These are phyloP conservation scores for Nakaseomyces nivariensis DNA, from an alignment of 1,139 yeast genomes.

Conservation along the genomic window DNA sequence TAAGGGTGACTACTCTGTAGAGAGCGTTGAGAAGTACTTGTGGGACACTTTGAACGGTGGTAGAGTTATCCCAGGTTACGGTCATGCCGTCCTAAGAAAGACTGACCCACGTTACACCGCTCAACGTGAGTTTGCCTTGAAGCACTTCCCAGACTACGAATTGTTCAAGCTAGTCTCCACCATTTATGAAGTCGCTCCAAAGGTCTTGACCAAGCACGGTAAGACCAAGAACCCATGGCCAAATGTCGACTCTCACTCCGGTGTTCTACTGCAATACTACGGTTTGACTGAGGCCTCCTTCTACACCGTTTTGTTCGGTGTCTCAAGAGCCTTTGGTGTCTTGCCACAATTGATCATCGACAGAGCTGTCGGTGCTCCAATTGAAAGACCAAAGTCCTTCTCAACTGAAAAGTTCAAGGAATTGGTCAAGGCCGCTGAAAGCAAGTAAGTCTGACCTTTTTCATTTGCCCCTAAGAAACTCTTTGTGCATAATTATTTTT, in stretches of 20 bases:
- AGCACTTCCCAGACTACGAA: constrained; percentile 96
- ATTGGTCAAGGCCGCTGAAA: constrained; percentile 31
- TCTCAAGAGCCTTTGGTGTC: constrained; percentile 95
- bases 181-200: constrained; percentile 93
- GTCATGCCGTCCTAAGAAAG: constrained; percentile 37
- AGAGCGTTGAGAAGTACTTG: constrained; percentile 30
- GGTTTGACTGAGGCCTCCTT: constrained; percentile 91
- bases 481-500: neutral
- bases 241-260: constrained; percentile 96
- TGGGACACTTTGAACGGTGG: constrained; percentile 35
- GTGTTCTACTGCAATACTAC: constrained; percentile 93
- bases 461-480: too few relatives aligned
- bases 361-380: constrained; percentile 90
- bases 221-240: constrained; percentile 99
- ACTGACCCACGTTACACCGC: constrained; percentile 73
- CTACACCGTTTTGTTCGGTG: constrained; percentile 98
- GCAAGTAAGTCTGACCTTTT: neutral
- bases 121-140: constrained; percentile 91
- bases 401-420: constrained; percentile 45
- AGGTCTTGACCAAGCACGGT: constrained; percentile 90
- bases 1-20: constrained; percentile 26
- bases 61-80: constrained; percentile 39
- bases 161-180: constrained; percentile 82
- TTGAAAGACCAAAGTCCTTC: constrained; percentile 97
- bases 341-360: constrained; percentile 94